These are phyloP conservation scores for Penicillium angulare DNA, from an alignment of 495 filamentous ascomycete species.

Conservation along the genomic window DNA sequence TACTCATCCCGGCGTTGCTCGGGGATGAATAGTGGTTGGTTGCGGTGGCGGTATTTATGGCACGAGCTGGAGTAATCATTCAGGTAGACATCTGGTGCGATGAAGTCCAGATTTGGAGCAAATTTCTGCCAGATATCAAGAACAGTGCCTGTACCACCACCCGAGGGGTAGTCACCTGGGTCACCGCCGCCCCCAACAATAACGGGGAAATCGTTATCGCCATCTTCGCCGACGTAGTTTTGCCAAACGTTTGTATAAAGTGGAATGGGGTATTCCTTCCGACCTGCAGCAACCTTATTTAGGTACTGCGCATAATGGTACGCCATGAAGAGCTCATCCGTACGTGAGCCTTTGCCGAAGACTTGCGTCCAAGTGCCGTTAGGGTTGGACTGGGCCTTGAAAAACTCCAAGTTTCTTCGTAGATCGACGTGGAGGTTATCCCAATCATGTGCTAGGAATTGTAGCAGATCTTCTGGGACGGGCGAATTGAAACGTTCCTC, in stretches of 20 bases:
- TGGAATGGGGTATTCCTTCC: constrained; percentile 43
- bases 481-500: constrained; percentile 29
- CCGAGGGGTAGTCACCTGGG: constrained; percentile 49
- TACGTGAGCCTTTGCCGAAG: constrained; percentile 37
- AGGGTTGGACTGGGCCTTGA: constrained; percentile 17
- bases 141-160: constrained; percentile 37
- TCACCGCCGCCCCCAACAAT: constrained; percentile 43
- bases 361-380: constrained; percentile 34
- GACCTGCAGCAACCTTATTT: constrained; percentile 40
- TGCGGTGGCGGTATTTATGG: constrained; percentile 39
- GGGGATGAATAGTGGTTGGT: constrained; percentile 51
- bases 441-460: constrained; percentile 30
- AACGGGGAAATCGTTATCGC: constrained; percentile 31
- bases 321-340: constrained; percentile 54
- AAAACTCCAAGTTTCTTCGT: constrained; percentile 22
- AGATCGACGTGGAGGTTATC: constrained; percentile 32
- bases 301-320: constrained; percentile 46
- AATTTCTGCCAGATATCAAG: constrained; percentile 46
- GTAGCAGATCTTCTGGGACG: constrained; percentile 35
- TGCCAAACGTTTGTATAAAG: constrained; percentile 51
- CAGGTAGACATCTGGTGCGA: constrained; percentile 49
- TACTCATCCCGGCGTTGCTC: constrained; percentile 50
- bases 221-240: constrained; percentile 31
- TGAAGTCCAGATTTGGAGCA: constrained; percentile 46
- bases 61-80: constrained; percentile 43